A percentile compares a stretch with the other conserved stretches of the same genome.
Evolutionary conservation across 345 rosid species (phyloP).

Genomic region (Populus pruinosa): DNA sequence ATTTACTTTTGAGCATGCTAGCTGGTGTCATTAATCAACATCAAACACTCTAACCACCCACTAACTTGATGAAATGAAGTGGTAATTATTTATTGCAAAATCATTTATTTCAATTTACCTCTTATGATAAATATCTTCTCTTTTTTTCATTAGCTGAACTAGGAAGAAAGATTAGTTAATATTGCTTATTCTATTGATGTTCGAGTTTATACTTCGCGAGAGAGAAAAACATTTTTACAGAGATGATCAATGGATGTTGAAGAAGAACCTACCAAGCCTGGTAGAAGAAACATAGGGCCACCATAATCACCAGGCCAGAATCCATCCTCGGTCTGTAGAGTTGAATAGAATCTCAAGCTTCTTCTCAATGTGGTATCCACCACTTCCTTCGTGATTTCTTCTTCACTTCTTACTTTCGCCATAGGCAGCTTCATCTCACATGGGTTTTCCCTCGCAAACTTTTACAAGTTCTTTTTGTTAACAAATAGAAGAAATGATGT

Average conservation of each 20-base stretch:
- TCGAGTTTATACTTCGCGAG: too few species aligned
- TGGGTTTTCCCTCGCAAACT: conserved; percentile 40
- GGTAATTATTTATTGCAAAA: too few species aligned
- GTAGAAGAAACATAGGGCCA: conserved; percentile 75
- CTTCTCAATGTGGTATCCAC: conserved; percentile 34
- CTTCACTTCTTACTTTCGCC: conserved; percentile 14
- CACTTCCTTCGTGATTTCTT: conserved; percentile 28
- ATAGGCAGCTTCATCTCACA: neutral
- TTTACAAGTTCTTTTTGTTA: neutral
- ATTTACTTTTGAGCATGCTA: too few species aligned
- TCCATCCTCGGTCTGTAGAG: conserved; percentile 57
- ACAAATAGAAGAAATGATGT: too few species aligned
- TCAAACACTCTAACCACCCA: too few species aligned
- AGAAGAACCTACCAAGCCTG: conserved; percentile 42
- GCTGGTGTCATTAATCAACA: too few species aligned
- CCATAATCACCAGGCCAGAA: conserved; percentile 84
- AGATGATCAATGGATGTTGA: neutral
- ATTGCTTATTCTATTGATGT: too few species aligned
- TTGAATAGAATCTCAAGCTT: conserved; percentile 50
- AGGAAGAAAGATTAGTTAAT: too few species aligned
- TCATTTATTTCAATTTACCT: too few species aligned
- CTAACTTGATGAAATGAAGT: too few species aligned
- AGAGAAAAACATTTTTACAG: neutral
- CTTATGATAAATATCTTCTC: too few species aligned
- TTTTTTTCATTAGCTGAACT: too few species aligned